Evolutionary conservation across 2,329 filamentous ascomycete species (phyloP), one percentile per base, ranked within the genome.

Genomic region (Penicillium sp.): DNA sequence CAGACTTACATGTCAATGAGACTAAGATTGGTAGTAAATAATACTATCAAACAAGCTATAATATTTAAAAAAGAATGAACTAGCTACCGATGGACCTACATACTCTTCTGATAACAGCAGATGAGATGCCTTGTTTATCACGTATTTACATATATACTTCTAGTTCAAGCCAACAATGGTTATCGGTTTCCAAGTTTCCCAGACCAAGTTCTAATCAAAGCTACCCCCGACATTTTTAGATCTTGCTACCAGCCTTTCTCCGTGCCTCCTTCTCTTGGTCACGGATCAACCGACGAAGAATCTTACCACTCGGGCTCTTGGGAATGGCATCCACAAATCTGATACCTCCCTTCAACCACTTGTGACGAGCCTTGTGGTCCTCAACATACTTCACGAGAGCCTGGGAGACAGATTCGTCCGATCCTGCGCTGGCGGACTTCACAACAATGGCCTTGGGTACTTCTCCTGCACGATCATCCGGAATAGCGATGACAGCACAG

Each of bases 401-500:
- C 33, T 75, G 65, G 31, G 68, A 72, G 28, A 77, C 55, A 31
- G 72, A 65, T 1, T 72, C 72, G 46, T 83, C 78, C 0, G 75
- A 56, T 1, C 75, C 72, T 0, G 78, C 74, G 33, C 69, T 72
- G 0, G 76, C 64, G 0, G 76, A 75, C 64, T 82, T 83, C 51
- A 83, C 80, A 4, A 84, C 75, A 53, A 80, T 82, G 0, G 81
- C 81, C 62, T 83, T 84, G 19, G 81, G 81, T 0, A 83, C 69
- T 58, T 84, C 81, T 26, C 81, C 81, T 1, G 81, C 77, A 6
- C 72, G 65, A 6, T 80, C 79, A 51, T 83, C 81, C 0, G 82
- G 84, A 1, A 89, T 74, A 13, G 83, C 83, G 56, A 93, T 88
- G 7, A 94, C 87, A 13, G 87, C 82, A 57, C 82, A 85, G 68